These are phyloP conservation scores for Yarrowia hollandica DNA, from an alignment of 805 yeast species.

Conservation along the genomic window DNA sequence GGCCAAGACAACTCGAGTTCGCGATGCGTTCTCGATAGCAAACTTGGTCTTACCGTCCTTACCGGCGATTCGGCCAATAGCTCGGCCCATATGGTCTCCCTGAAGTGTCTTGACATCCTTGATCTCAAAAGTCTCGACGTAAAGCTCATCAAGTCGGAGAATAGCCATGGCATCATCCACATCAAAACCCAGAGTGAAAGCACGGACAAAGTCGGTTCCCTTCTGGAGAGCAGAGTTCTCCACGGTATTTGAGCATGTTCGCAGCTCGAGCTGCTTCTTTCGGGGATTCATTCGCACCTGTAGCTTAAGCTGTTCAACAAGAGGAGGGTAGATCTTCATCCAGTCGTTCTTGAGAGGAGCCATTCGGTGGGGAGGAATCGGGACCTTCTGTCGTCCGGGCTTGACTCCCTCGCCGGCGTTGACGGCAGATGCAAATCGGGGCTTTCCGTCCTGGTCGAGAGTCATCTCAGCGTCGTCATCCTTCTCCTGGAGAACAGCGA, in stretches of 20 bases:
- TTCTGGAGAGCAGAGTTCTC: conserved; percentile 95
- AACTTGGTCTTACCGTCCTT: conserved; percentile 98
- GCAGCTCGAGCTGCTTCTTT: conserved; percentile 76
- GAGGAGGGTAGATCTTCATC: conserved; percentile 93
- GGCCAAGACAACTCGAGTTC: conserved; percentile 96
- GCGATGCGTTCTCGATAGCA: conserved; percentile 97
- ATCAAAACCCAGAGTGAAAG: conserved; percentile 95
- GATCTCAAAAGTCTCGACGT: conserved; percentile 94
- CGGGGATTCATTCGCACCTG: conserved; percentile 95
- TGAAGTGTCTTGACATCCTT: conserved; percentile 94
- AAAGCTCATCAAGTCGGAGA: conserved; percentile 89
- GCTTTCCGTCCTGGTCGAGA: conserved; percentile 86
- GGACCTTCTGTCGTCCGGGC: conserved; percentile 81
- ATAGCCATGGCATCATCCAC: conserved; percentile 95
- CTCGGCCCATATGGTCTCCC: conserved; percentile 97
- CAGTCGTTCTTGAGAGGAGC: conserved; percentile 86
- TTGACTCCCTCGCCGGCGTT: conserved; percentile 65
- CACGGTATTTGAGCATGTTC: conserved; percentile 77
- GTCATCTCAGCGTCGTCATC: conserved; percentile 43
- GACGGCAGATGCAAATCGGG: conserved; percentile 77
- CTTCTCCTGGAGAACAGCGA: conserved; percentile 42
- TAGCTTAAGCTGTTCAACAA: conserved; percentile 89
- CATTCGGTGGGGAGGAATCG: conserved; percentile 97
- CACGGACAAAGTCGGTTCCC: conserved; percentile 95
- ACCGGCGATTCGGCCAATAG: conserved; percentile 99